Evolutionary conservation across 2,329 filamentous ascomycete genomes (phyloP).

Genomic region (Colletotrichum graminicola): DNA sequence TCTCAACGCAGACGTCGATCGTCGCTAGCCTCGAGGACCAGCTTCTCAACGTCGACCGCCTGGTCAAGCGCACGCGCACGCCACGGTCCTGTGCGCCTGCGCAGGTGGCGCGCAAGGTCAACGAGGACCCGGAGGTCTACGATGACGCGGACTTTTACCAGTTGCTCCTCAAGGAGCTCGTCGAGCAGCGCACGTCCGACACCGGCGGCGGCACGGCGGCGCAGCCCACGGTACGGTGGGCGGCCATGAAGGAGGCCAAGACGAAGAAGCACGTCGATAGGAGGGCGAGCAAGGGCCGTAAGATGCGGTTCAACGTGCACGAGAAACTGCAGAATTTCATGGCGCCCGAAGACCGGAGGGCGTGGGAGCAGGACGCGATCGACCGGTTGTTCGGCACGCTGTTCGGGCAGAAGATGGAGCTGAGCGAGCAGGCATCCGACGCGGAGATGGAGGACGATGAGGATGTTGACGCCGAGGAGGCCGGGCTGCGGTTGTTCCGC

Average conservation of each 20-base stretch:
- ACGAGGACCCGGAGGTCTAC: conserved; percentile 76
- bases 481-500: conserved; percentile 66
- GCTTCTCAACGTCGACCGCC: conserved; percentile 73
- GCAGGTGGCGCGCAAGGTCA: conserved; percentile 70
- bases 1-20: conserved; percentile 69
- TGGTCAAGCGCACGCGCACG: conserved; percentile 76
- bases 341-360: conserved; percentile 85
- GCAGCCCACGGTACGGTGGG: conserved; percentile 70
- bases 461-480: conserved; percentile 64
- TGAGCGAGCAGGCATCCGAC: conserved; percentile 66
- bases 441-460: conserved; percentile 62
- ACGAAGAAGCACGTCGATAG: conserved; percentile 88
- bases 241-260: conserved; percentile 81
- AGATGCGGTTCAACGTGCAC: conserved; percentile 93
- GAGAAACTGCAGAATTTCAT: conserved; percentile 99
- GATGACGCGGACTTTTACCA: conserved; percentile 98
- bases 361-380: conserved; percentile 84
- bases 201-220: conserved; percentile 58
- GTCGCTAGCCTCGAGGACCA: conserved; percentile 78
- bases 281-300: conserved; percentile 93
- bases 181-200: conserved; percentile 86
- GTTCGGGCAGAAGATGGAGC: conserved; percentile 76
- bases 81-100: conserved; percentile 82
- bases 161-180: conserved; percentile 89
- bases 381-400: conserved; percentile 82